Evolutionary conservation across 495 filamentous ascomycete species (phyloP), one percentile per base, ranked within the genome.

Genomic region (Podospora comata): DNA sequence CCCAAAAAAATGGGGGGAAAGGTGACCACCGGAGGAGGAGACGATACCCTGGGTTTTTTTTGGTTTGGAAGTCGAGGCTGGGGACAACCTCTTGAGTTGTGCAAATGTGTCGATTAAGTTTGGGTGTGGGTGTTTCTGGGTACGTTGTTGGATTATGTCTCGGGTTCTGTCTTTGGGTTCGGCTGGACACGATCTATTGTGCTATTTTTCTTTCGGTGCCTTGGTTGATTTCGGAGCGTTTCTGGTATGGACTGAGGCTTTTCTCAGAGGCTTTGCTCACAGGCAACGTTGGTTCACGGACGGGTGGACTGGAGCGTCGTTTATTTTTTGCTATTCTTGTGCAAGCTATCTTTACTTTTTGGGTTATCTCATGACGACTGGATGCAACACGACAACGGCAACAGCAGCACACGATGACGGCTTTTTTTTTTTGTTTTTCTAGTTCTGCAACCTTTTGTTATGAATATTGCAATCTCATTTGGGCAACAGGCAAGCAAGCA

Each of bases 351-450:
- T 32, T 62, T 30, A 9, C 13, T 13, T 62, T 62, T 62, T 62
- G 16, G 30, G 5, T 55, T 67, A 55, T 48, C 5, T 64, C 20
- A 62, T 20, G 34, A 64, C n/a, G 62, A 64, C 28, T 26, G 20
- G 39, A 48, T 48, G 15, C 15, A 11, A 48, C 23, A 23, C 9
- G 39, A 48, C 39, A 39, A 3, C 15, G 15, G 39, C 39, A 48
- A 48, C 39, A 48, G 13, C 39, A 48, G 13, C 39, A 48, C 7
- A 32, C 30, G 30, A 32, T 32, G 30, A 48, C 13, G 39, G 39
- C 2, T 3, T 16, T 48, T 48, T 18, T 48, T 44, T 13, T 13
- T 48, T 16, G 39, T 6, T 9, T 48, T 18, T 48, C 9, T 1
- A 13, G 13, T 48, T 48, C 2, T 0, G 39, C 13, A 16, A 6